Base-by-base conservation (phyloP, 352 stramenopile genomes). In the Phytophthora pistaciae region DNA sequence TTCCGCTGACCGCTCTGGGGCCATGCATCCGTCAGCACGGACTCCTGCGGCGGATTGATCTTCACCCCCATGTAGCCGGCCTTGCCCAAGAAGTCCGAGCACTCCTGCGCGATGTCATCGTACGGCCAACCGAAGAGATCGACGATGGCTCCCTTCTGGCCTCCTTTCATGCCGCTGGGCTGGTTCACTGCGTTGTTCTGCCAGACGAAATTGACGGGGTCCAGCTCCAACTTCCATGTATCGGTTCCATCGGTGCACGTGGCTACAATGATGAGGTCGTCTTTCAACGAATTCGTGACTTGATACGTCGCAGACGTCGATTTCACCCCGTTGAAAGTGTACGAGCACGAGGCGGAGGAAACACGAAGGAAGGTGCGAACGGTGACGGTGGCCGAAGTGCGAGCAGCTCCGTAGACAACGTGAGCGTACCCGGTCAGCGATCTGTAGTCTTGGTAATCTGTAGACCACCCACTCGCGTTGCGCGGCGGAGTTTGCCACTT, bases 91-190 rank as follows among this genome's bases (percentile, higher is more conserved):
- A 91, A 90, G 38, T 84, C 74, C 4, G 65, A 49, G 59, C 84
- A 93, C 55, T 93, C 85, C n/a, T 77, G 57, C 23, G 84, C 84
- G 33, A 92, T 90, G 50, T 91, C 85, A 14, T 70, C 64, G 60
- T 90, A 90, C 20, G 85, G 82, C 85, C 84, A 92, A 7, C 83
- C 83, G 40, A 93, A 93, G 11, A 93, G 55, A 27, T 92, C 85
- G 7, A 92, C 84, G 65, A 92, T 86, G 3, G 85, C 84, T 5
- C 84, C 85, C 3, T 80, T 83, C 42, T 93, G 85, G 18, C 85
- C 84, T 16, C 66, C 56, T 16, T 84, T 76, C 58, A 87, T 77
- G 0, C 65, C 68, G 1, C 70, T 58, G 0, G 72, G 62, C 25
- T 82, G 75, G 5, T 67, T 70, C 9, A 92, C 80, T 0, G 60